phyloP scores from a whole-genome alignment of 225 moss, liverwort and hornwort species.

The Marchantia paleacea region DNA sequence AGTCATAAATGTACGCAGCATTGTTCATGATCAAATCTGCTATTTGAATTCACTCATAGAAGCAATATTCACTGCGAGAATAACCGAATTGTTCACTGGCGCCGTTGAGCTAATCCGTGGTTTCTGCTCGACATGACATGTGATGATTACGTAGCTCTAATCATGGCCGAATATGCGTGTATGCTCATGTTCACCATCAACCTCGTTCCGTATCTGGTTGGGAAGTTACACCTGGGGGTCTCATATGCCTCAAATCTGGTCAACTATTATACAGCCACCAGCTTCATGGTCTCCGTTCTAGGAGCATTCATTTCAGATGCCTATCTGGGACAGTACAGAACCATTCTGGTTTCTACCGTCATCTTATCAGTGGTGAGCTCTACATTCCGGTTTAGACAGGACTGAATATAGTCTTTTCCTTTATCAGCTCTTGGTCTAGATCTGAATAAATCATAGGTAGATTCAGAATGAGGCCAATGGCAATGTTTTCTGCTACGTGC shows the following conservation, averaged over 20 bases:
- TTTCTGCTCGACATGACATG: background rate
- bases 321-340: slow-evolving; percentile 21
- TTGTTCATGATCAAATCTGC: no score
- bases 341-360: slow-evolving; percentile 2
- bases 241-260: slow-evolving; percentile 10
- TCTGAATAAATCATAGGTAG: no score
- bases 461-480: no score
- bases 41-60: no score
- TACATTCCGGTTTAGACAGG: background rate
- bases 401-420: no score
- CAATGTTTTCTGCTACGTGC: no score
- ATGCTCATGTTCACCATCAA: slow-evolving; percentile 1
- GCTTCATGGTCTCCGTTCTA: slow-evolving; percentile 13
- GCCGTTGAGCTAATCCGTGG: no score
- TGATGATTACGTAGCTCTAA: background rate
- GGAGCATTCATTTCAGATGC: slow-evolving; percentile 19
- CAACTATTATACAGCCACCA: slow-evolving; percentile 6
- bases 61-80: no score
- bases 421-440: no score
- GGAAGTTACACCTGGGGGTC: slow-evolving; percentile 12
- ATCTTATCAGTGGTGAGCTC: slow-evolving; percentile 3
- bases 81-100: no score
- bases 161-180: background rate
- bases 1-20: no score
- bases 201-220: slow-evolving; percentile 18